Conservation (phyloP, 176 grass and related monocot genomes). For the sorghum (Sorghum bicolor) region DNA sequence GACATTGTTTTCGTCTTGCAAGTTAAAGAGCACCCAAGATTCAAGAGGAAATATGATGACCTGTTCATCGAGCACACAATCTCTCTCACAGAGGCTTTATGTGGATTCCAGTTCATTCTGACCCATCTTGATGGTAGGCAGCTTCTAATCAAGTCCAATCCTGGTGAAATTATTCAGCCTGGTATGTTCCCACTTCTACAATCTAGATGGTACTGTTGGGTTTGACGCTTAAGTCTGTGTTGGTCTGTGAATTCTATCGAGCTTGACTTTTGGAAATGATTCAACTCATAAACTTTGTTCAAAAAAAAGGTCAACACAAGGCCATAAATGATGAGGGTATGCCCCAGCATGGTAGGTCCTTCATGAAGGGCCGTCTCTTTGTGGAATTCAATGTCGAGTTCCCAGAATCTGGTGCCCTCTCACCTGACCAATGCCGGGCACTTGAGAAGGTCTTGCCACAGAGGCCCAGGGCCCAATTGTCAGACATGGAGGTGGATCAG, state of each 20-base stretch:
- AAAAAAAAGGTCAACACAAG: conserved; percentile 59
- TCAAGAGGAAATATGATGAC: conserved; percentile 72
- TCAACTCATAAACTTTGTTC: not conserved
- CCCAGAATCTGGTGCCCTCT: conserved; percentile 49
- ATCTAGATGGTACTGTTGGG: not conserved
- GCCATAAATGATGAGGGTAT: conserved; percentile 76
- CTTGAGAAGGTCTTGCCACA: conserved; percentile 50
- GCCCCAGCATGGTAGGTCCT: conserved; percentile 57
- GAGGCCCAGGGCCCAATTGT: conserved; percentile 15
- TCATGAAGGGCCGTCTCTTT: conserved; percentile 71
- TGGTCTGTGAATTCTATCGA: not conserved
- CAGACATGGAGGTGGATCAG: conserved; percentile 57
- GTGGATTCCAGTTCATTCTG: conserved; percentile 74
- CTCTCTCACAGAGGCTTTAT: conserved; percentile 63
- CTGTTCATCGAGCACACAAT: conserved; percentile 62
- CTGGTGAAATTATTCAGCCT: conserved; percentile 65
- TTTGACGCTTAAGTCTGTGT: not conserved
- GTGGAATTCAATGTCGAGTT: conserved; percentile 69
- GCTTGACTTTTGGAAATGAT: not conserved
- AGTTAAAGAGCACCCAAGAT: conserved; percentile 70
- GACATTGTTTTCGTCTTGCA: conserved; percentile 76
- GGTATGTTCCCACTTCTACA: conserved; percentile 30
- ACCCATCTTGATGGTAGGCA: conserved; percentile 69
- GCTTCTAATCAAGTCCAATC: conserved; percentile 64
- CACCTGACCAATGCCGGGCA: conserved; percentile 37